A percentile compares a stretch with the other conserved stretches of the same genome.
Evolutionary conservation across 2,329 filamentous ascomycete genomes (phyloP).

Genomic region (Aspergillus aculeatinus): DNA sequence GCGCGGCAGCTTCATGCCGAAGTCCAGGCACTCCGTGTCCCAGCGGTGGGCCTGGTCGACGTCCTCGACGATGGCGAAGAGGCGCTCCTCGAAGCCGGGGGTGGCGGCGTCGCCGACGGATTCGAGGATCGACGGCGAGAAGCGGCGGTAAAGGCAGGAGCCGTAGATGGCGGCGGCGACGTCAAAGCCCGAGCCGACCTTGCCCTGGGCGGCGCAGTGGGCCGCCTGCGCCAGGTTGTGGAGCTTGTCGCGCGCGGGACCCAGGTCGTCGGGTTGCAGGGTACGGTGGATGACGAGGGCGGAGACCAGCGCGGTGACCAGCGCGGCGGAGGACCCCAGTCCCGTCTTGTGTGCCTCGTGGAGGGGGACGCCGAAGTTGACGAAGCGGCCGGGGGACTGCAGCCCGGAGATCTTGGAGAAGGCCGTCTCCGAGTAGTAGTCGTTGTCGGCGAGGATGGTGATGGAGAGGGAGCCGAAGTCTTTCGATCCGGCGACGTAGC

Average conservation of each 20-base stretch:
- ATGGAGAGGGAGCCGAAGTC: slow-evolving; percentile 68
- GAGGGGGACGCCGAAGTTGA: slow-evolving; percentile 73
- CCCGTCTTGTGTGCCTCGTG: slow-evolving; percentile 88
- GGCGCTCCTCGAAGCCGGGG: slow-evolving; percentile 63
- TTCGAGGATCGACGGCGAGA: slow-evolving; percentile 74
- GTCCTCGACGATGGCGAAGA: slow-evolving; percentile 67
- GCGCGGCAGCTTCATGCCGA: slow-evolving; percentile 66
- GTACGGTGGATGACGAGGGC: slow-evolving; percentile 47
- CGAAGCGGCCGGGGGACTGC: slow-evolving; percentile 57
- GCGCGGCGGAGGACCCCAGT: slow-evolving; percentile 87
- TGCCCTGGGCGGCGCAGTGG: slow-evolving; percentile 94
- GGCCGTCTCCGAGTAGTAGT: slow-evolving; percentile 83
- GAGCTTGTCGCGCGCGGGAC: slow-evolving; percentile 59
- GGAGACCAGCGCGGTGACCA: slow-evolving; percentile 79
- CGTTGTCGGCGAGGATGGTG: slow-evolving; percentile 89
- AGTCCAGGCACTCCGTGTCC: slow-evolving; percentile 76
- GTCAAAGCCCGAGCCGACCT: slow-evolving; percentile 94
- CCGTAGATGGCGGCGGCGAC: slow-evolving; percentile 91
- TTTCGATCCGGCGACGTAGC: slow-evolving; percentile 50
- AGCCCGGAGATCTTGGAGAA: slow-evolving; percentile 35
- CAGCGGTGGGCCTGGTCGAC: slow-evolving; percentile 55
- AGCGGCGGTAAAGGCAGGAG: slow-evolving; percentile 86
- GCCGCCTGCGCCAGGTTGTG: slow-evolving; percentile 94
- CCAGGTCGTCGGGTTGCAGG: slow-evolving; percentile 44
- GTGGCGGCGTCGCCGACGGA: slow-evolving; percentile 65